Evolutionary conservation across 139 green algal genomes (phyloP), one percentile per base, ranked within the genome.

Genomic region (Chlorella vulgaris): DNA sequence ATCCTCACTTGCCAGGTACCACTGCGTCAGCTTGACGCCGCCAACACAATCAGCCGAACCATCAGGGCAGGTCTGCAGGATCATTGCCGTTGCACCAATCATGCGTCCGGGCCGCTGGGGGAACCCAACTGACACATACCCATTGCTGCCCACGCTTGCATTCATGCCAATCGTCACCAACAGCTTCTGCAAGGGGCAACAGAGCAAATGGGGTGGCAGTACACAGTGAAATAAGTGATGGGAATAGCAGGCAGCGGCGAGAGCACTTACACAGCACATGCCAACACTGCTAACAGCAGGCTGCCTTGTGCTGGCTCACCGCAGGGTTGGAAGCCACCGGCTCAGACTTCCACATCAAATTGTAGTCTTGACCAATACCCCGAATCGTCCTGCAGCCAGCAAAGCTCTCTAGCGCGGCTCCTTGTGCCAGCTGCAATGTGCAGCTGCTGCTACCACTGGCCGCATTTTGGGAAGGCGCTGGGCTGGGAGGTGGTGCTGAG

Each of bases 51-150:
- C 39, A 28, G 73, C 73, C 36, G 7, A 13, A 24, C 51, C 51
- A 24, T 15, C 5, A 6, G 53, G 21, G 53, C 53, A 81, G 21
- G 61, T 31, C 28, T 43, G 8, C 39, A 81, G 75, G 7, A 81
- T 36, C 10, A 81, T 43, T 39, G 75, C 39, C 18, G n/a, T 74
- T 2, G 75, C 39, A n/a, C 29, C 61, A 1, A 35, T 13, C 75
- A 81, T 81, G 31, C n/a, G n/a, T 8, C 60, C n/a, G 5, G 75
- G 13, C 1, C 0, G 7, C 19, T n/a, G 18, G 7, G 75, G 75
- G 75, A 81, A 81, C 39, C 75, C 75, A 0, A 81, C 0, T 0
- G 75, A 36, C 75, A 81, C 58, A 29, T 81, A 81, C 19, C 75
- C 61, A 21, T 29, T 24, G 33, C 24, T 28, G 36, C 7, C 15